Evolutionary conservation across 2,329 filamentous ascomycete genomes (phyloP), one percentile per base, ranked within the genome.

Genomic region (Alternaria atra): DNA sequence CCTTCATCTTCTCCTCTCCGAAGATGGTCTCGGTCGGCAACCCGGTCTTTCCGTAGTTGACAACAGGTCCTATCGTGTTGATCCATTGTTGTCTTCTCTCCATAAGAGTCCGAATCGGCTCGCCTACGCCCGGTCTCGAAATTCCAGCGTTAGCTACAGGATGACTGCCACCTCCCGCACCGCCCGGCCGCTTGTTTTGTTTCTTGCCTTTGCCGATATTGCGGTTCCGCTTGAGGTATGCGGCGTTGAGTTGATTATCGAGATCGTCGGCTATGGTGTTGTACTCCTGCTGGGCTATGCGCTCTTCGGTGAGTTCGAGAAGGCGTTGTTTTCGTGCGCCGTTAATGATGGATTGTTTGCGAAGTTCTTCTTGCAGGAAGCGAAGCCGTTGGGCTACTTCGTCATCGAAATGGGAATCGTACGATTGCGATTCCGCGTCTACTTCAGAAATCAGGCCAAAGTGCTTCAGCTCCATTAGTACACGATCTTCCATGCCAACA

Each of bases 281-380:
- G 82, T 97, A 99, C 77, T 99, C 95, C 76, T 99, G 95, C 80
- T 95, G 90, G 0, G 95, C 95, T 88, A 99, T 94, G 67, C 93
- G 90, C 77, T 97, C 94, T 70, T 93, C 91, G 7, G 95, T 92
- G 29, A 97, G 85, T 37, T 97, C 94, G 1, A 92, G 89, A 10
- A 99, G 84, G 2, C 94, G 88, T 6, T 92, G 86, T 80, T 98
- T 98, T 64, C 93, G 91, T 5, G 94, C 93, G 39, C 94, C 94
- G 77, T 99, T 99, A 78, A 91, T 83, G 57, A 97, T 88, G 77
- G 91, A 91, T 75, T 95, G 90, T 60, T 93, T 89, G 67, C 92
- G 91, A 2, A 99, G 86, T 52, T 92, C 90, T 53, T 87, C 84
- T 75, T 99, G 95, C 2, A 99, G 84, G 25, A 93, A 88, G 10